A percentile compares a stretch with the other conserved stretches of the same genome.
phyloP scores from a whole-genome alignment of 2,329 filamentous ascomycete genomes.

The Claviceps sorghi region DNA sequence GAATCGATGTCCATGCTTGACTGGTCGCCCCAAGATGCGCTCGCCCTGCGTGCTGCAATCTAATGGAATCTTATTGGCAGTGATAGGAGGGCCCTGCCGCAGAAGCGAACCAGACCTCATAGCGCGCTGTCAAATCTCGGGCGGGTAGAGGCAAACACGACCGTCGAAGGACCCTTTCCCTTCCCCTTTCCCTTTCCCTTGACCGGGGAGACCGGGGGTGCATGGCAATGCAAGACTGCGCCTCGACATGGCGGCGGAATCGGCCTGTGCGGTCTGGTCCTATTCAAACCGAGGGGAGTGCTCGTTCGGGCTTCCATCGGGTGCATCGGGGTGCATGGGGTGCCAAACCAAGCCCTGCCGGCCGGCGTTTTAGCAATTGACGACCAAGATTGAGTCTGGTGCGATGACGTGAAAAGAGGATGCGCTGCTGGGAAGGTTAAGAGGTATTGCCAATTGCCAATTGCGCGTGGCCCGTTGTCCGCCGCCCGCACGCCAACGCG shows the following conservation, averaged over 20 bases:
- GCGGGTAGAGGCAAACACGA: neutral
- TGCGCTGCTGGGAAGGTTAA: too few relatives aligned
- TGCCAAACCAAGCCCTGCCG: conserved; percentile 10
- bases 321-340: too few relatives aligned
- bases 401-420: too few relatives aligned
- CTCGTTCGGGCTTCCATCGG: conserved; percentile 21
- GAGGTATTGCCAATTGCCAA: too few relatives aligned
- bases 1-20: neutral
- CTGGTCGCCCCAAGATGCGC: neutral
- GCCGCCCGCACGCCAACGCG: neutral
- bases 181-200: too few relatives aligned
- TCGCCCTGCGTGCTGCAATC: neutral
- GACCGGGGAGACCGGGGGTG: conserved; percentile 2
- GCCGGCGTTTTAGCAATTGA: too few relatives aligned
- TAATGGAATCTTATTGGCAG: neutral
- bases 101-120: neutral
- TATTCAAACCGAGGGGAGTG: conserved; percentile 15
- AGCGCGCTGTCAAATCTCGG: neutral
- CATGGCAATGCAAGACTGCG: conserved; percentile 18
- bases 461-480: conserved; percentile 3
- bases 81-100: neutral
- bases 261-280: conserved; percentile 18
- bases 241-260: conserved; percentile 26
- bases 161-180: too few relatives aligned
- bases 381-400: too few relatives aligned